phyloP scores from a whole-genome alignment of 176 grass and related monocot species.

The Sorghum bicolor region DNA sequence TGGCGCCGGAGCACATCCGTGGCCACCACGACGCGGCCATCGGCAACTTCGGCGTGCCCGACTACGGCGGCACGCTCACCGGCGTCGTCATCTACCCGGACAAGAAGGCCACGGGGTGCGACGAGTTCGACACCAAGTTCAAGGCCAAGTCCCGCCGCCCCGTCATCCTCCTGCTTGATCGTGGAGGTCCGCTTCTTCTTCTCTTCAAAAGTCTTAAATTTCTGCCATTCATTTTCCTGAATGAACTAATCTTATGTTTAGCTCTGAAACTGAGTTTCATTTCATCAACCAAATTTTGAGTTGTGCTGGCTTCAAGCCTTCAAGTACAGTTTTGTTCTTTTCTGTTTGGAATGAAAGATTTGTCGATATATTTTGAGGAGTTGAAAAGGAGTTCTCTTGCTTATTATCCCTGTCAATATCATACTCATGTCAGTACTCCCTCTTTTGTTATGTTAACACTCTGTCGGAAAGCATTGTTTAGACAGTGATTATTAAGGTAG shows the following conservation, averaged over 20 bases:
- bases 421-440: not conserved
- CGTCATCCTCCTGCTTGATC: slow-evolving; percentile 83
- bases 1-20: slow-evolving; percentile 69
- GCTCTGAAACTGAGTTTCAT: not conserved
- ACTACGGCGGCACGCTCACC: slow-evolving; percentile 85
- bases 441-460: not conserved
- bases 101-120: slow-evolving; percentile 64
- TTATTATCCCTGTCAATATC: not conserved
- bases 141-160: slow-evolving; percentile 68
- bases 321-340: not conserved
- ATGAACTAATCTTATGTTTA: not conserved
- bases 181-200: slow-evolving; percentile 50
- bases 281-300: not conserved
- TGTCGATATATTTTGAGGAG: not conserved
- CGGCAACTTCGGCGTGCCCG: slow-evolving; percentile 90
- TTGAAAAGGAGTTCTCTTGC: not conserved
- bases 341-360: no score
- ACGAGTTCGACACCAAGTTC: slow-evolving; percentile 53
- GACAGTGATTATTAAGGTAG: not conserved
- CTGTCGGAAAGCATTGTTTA: not conserved
- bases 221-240: not conserved
- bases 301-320: not conserved
- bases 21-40: slow-evolving; percentile 87
- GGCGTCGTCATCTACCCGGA: slow-evolving; percentile 81
- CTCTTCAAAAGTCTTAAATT: not conserved